Base-by-base conservation (phyloP, 192 early-diverging fungal species). In the Dimargaris xerosporica region DNA sequence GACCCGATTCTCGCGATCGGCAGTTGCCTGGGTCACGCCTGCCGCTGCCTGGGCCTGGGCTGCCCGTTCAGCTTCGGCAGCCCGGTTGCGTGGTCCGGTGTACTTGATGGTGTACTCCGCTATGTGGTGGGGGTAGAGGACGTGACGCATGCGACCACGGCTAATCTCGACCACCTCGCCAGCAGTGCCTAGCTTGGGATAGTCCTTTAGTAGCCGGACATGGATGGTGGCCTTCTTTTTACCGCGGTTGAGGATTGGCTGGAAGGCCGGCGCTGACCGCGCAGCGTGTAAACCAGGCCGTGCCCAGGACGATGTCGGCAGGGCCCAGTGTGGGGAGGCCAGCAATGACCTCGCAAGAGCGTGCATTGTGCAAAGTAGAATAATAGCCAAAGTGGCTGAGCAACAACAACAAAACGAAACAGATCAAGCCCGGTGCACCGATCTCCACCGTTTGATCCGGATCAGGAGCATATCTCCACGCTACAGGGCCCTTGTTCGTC, bases 101-200 rank as follows among this genome's bases (percentile, higher is more conserved):
- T 65, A 66, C 46, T 42, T 29, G 34, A 65, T 26, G 15, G 71
- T 71, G 51, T 77, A 77, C 12, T 66, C 71, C 5, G 75, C 75
- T 58, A 73, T 59, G 6, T 69, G 69, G 59, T 71, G 69, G n/a
- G 75, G 75, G 46, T 65, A 77, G 50, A 77, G 64, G 52, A 71
- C 65, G 61, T 73, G 65, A 39, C 75, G 71, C 75, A 77, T 77
- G 26, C 68, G 42, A 15, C 69, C 75, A 59, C 58, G 65, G 62
- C 60, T 52, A 1, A 77, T 71, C 15, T 69, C 61, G 28, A 71
- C 66, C 21, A 70, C 66, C 0, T 66, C 39, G 44, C 75, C 75
- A 2, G 65, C 71, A 4, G 64, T 26, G 21, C 75, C 75, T 2
- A 77, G 46, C 12, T 62, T 54, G 21, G 75, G 69, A n/a, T 69